phyloP scores from a whole-genome alignment of 352 stramenopile species.

The Globisporangium lucens region DNA sequence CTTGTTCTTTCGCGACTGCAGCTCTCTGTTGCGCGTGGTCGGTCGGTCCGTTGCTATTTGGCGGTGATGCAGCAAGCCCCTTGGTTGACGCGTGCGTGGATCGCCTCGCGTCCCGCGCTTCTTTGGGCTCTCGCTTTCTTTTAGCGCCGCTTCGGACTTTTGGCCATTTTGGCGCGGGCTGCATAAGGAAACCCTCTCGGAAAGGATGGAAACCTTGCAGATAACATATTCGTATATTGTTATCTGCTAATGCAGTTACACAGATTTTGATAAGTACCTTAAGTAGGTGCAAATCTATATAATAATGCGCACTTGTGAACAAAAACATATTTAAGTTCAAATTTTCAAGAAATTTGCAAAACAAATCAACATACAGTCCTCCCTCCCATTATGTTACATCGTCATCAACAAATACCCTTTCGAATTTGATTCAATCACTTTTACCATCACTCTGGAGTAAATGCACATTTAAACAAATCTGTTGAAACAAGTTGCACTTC shows the following conservation, averaged over 20 bases:
- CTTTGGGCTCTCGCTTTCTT: conserved; percentile 6
- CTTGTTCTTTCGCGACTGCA: background rate
- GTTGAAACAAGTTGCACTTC: too few species aligned
- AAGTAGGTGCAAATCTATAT: too few species aligned
- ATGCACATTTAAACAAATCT: too few species aligned
- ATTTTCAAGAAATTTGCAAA: background rate
- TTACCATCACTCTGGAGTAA: too few species aligned
- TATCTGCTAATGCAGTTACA: background rate
- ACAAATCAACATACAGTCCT: background rate
- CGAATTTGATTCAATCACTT: too few species aligned
- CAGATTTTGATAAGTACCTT: too few species aligned
- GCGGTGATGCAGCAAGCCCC: background rate
- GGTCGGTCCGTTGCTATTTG: background rate
- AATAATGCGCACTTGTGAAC: too few species aligned
- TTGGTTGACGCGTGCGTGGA: conserved; percentile 3
- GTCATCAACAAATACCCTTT: too few species aligned
- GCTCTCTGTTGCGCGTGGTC: background rate
- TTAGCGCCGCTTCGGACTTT: background rate
- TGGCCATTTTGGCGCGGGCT: background rate
- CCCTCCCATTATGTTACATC: too few species aligned
- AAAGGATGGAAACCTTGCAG: background rate
- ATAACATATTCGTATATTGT: background rate
- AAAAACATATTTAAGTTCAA: background rate
- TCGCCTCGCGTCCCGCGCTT: background rate
- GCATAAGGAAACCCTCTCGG: background rate